Evolutionary conservation across 140 eudicot species (phyloP).

Genomic region (Oenanthe javanica): DNA sequence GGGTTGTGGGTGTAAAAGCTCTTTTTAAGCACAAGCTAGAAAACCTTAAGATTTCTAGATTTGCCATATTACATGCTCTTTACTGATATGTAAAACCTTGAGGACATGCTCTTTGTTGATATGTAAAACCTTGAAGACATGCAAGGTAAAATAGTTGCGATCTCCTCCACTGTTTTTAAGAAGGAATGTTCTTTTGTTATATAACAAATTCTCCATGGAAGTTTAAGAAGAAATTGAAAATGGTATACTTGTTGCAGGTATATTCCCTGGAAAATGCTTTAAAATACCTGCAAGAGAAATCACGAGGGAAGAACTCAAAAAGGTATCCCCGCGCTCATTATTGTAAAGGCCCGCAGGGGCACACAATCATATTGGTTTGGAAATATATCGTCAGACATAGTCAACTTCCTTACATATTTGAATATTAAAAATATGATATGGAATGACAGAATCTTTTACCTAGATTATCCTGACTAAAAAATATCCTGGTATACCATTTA

Average conservation of each 20-base stretch:
- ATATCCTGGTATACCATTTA: not conserved
- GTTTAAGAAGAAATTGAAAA: not conserved
- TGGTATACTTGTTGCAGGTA: conserved; percentile 33
- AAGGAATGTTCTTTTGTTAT: not conserved
- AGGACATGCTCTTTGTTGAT: too few species aligned
- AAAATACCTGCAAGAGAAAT: conserved; percentile 84
- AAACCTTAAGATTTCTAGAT: not conserved
- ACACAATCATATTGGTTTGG: not conserved
- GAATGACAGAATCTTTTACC: not conserved
- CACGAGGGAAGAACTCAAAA: conserved; percentile 69
- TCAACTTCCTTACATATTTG: not conserved
- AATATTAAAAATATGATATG: not conserved
- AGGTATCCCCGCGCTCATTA: conserved; percentile 32
- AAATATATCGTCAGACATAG: not conserved
- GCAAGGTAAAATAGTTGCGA: not conserved
- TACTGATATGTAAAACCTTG: not conserved
- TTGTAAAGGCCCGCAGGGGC: conserved; percentile 12
- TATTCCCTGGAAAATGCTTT: conserved; percentile 87
- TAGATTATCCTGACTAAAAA: not conserved
- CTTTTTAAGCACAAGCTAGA: too few species aligned
- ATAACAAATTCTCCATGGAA: not conserved
- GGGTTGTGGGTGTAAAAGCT: not conserved
- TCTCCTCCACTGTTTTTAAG: not conserved
- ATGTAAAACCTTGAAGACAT: not conserved
- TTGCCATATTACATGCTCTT: not conserved